Evolutionary conservation across 164 flowering plant species (phyloP).

Genomic region (Chimonanthus praecox): DNA sequence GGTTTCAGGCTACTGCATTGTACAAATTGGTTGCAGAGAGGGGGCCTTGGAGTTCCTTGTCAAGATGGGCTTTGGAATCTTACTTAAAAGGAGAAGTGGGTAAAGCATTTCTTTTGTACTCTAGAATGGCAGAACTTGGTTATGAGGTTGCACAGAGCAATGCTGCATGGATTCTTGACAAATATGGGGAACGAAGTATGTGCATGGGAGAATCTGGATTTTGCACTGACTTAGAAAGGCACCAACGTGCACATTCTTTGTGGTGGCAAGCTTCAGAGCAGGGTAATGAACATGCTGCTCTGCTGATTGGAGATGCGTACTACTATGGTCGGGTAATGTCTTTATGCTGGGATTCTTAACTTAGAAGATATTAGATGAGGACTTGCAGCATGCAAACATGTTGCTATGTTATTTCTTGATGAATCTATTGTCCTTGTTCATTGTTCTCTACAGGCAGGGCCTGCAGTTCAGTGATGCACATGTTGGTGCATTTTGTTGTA

Average conservation of each 20-base stretch:
- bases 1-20: conserved; percentile 72
- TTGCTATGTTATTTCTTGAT: background rate
- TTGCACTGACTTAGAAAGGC: conserved; percentile 85
- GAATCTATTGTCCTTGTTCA: background rate
- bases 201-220: conserved; percentile 94
- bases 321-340: conserved; percentile 87
- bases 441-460: background rate
- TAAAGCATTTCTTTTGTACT: conserved; percentile 80
- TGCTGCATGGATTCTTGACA: conserved; percentile 99
- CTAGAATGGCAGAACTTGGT: conserved; percentile 96
- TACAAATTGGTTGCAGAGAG: conserved; percentile 97
- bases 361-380: background rate
- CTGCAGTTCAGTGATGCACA: background rate
- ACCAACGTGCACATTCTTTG: conserved; percentile 79
- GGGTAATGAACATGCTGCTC: conserved; percentile 98
- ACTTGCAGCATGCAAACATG: background rate
- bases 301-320: conserved; percentile 98
- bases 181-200: conserved; percentile 80
- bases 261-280: conserved; percentile 99
- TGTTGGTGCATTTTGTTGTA: too few relatives aligned
- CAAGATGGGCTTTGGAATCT: conserved; percentile 94
- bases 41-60: conserved; percentile 97
- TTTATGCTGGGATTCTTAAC: background rate
- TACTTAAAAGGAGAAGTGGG: conserved; percentile 94
- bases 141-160: conserved; percentile 98